Evolutionary conservation across 1,284 basidiomycete species (phyloP), one percentile per base, ranked within the genome.

Genomic region (Veloboletus limbatus): DNA sequence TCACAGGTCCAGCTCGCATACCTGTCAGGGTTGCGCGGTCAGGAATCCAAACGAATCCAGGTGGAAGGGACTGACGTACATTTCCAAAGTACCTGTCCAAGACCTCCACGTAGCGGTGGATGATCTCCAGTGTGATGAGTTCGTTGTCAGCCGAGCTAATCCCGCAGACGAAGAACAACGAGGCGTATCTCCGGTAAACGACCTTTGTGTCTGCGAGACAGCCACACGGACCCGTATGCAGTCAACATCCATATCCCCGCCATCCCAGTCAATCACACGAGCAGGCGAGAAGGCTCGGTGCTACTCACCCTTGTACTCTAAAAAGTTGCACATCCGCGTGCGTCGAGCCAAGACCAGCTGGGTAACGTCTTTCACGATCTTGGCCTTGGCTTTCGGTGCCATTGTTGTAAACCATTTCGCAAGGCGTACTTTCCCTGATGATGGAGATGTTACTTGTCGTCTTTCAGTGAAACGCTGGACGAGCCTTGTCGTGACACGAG

Each of bases 361-460:
- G 0, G 97, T 99, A 21, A 99, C 96, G 68, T 99, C 97, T 75
- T 99, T 99, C 58, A 98, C 90, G 62, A 99, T 98, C 82, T 99
- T 99, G 49, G 85, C 83, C 74, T 99, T 99, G 54, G 78, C 78
- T 72, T 98, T 97, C 18, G 92, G 88, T 17, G 91, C 80, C 76
- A 98, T 85, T 1, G 97, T 99, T 36, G 89, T 88, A 70, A 96
- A 99, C 97, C 97, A 99, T 79, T 99, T 99, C 20, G 95, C 88
- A 37, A 99, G 82, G 52, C 97, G 86, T 48, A 99, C 92, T 78
- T 99, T 99, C 58, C 96, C 96, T 94, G 63, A 27, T 43, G 22
- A 47, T 14, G 43, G 13, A 61, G 55, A 48, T 8, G 16, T 27
- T 18, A 22, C 32, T 37, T 26, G 31, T 41, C 8, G 40, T 32